These are phyloP conservation scores for Gnomoniopsis sp. DNA, from an alignment of 2,329 filamentous ascomycete species.

Conservation along the genomic window DNA sequence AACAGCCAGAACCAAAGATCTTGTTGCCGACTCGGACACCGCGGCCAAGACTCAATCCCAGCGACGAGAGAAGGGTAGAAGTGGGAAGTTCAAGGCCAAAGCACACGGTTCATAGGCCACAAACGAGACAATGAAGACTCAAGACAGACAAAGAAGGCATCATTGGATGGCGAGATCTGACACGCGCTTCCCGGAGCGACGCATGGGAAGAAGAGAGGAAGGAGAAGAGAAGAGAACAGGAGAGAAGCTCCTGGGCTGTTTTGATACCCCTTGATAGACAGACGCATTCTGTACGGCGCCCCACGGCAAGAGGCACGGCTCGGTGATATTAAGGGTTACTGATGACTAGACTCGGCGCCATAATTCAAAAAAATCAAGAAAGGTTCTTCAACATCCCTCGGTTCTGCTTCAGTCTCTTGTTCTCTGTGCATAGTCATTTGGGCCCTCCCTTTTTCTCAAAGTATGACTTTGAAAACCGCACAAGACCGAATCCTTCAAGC, in stretches of 20 bases:
- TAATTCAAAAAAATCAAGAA: not conserved
- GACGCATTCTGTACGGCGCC: constrained; percentile 16
- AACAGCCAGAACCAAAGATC: not conserved
- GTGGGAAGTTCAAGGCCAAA: not conserved
- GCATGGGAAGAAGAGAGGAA: not conserved
- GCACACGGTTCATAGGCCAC: not conserved
- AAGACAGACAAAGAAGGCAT: not conserved
- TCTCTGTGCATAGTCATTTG: not conserved
- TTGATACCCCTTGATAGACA: constrained; percentile 19
- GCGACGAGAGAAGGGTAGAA: not conserved
- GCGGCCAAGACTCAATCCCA: not conserved
- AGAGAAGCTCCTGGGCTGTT: constrained; percentile 11
- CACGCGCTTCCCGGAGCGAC: not conserved
- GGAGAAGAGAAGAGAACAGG: not conserved
- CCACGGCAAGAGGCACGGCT: not conserved
- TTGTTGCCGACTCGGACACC: not conserved
- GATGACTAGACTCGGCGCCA: constrained; percentile 7
- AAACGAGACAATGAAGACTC: not conserved
- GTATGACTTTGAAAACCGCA: too few relatives aligned
- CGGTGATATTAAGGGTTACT: not conserved
- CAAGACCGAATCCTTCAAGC: too few relatives aligned
- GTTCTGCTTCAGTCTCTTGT: not conserved
- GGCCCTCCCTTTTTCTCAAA: too few relatives aligned
- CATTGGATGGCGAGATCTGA: not conserved
- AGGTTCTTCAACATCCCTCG: not conserved